These are phyloP conservation scores for Candida sanyiensis DNA, from an alignment of 805 yeast genomes.

Conservation along the genomic window DNA sequence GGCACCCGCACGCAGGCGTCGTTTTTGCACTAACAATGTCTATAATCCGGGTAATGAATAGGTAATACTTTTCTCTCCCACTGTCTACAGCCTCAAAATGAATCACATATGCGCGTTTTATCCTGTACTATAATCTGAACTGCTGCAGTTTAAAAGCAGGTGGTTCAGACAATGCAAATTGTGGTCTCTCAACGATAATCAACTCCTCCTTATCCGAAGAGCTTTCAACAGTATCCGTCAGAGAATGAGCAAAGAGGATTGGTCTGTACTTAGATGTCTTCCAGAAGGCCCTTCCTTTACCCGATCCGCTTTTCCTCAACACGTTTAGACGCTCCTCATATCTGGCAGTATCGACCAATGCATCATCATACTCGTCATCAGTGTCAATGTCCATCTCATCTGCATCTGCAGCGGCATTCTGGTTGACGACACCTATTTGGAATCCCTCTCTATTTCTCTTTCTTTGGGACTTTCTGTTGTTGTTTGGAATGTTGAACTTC, in stretches of 20 bases:
- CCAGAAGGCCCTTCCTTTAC: constrained; percentile 53
- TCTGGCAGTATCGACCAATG: constrained; percentile 11
- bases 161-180: constrained; percentile 46
- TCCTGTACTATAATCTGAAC: constrained; percentile 42
- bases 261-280: constrained; percentile 72
- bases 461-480: constrained; percentile 26
- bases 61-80: too few species aligned
- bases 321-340: constrained; percentile 9
- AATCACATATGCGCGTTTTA: too few species aligned
- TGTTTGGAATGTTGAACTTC: constrained; percentile 46
- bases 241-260: constrained; percentile 51
- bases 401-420: constrained; percentile 25
- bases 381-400: constrained; percentile 25
- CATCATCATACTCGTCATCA: constrained; percentile 26
- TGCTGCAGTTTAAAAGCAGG: constrained; percentile 64
- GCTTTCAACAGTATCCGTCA: constrained; percentile 32
- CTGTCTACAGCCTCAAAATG: too few species aligned
- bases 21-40: too few species aligned
- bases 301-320: constrained; percentile 23
- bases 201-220: constrained; percentile 36
- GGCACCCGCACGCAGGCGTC: too few species aligned
- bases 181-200: constrained; percentile 73
- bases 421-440: constrained; percentile 36
- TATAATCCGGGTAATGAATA: too few species aligned
- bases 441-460: constrained; percentile 40